Evolutionary conservation across 495 filamentous ascomycete species (phyloP).

Genomic region (Platismatia glauca): DNA sequence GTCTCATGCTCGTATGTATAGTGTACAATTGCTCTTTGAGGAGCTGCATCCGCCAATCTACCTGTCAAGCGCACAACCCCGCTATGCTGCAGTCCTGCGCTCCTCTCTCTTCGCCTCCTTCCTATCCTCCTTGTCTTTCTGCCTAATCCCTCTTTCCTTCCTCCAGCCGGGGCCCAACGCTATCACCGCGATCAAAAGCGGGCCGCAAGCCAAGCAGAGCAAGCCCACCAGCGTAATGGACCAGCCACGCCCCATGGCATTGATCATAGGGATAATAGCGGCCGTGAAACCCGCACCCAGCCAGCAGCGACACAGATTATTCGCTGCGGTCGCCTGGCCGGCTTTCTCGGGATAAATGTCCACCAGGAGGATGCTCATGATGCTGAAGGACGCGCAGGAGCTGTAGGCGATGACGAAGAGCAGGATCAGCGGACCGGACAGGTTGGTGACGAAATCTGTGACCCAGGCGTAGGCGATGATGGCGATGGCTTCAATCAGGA

Average conservation of each 20-base stretch:
- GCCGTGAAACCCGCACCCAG: conserved; percentile 55
- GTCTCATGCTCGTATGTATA: too few species aligned
- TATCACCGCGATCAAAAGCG: background rate
- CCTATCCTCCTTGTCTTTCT: background rate
- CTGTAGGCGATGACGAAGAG: conserved; percentile 55
- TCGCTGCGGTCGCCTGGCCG: conserved; percentile 56
- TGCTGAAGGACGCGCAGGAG: conserved; percentile 29
- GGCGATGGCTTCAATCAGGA: background rate
- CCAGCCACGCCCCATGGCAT: conserved; percentile 49
- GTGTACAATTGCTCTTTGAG: too few species aligned
- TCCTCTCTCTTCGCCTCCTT: background rate
- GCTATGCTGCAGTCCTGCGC: background rate
- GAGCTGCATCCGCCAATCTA: too few species aligned
- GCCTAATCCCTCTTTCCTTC: background rate
- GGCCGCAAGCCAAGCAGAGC: conserved; percentile 15
- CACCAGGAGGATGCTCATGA: conserved; percentile 52
- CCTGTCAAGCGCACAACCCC: background rate
- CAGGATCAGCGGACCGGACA: conserved; percentile 41
- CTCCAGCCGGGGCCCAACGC: background rate
- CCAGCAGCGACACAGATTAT: conserved; percentile 59
- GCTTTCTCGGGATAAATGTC: conserved; percentile 54
- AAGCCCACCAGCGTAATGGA: conserved; percentile 51
- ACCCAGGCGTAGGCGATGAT: conserved; percentile 43
- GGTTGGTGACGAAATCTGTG: conserved; percentile 32
- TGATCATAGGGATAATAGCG: conserved; percentile 50